These are phyloP conservation scores for Lactifluus piperatus DNA, from an alignment of 768 basidiomycete genomes.

Conservation along the genomic window DNA sequence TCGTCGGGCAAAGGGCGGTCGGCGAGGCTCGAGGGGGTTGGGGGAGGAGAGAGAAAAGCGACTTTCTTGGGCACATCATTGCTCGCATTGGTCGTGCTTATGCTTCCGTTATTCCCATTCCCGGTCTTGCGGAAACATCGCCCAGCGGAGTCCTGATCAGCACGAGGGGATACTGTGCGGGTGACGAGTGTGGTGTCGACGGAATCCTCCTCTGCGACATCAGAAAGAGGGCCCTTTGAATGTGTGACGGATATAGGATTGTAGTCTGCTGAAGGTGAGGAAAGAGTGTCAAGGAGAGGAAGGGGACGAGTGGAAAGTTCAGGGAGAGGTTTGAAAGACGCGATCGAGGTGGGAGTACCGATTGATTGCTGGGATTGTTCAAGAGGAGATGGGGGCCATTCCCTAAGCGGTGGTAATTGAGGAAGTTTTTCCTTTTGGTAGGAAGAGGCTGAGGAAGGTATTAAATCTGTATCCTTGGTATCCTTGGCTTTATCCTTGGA, in stretches of 20 bases:
- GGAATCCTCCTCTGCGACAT: slow-evolving; percentile 18
- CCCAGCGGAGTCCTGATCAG: slow-evolving; percentile 29
- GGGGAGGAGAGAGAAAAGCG: slow-evolving; percentile 77
- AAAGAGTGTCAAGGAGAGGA: slow-evolving; percentile 39
- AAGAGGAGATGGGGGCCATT: slow-evolving; percentile 51
- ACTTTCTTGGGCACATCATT: slow-evolving; percentile 73
- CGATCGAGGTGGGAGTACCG: slow-evolving; percentile 31
- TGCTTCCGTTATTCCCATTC: slow-evolving; percentile 31
- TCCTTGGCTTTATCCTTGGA: slow-evolving; percentile 56
- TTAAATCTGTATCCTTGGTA: slow-evolving; percentile 29
- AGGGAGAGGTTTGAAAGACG: slow-evolving; percentile 63
- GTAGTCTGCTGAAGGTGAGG: slow-evolving; percentile 27
- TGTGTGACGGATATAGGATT: slow-evolving; percentile 14
- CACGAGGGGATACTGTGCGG: slow-evolving; percentile 15
- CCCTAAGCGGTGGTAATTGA: slow-evolving; percentile 48
- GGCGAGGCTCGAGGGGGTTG: slow-evolving; percentile 45
- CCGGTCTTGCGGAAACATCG: slow-evolving; percentile 34
- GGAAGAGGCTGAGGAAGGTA: slow-evolving; percentile 17
- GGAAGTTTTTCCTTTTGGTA: slow-evolving; percentile 50
- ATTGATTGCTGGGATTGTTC: slow-evolving; percentile 18
- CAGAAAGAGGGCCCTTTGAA: slow-evolving; percentile 22
- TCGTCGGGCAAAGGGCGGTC: slow-evolving; percentile 47
- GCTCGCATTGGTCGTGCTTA: slow-evolving; percentile 22
- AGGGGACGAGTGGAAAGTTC: slow-evolving; percentile 47
- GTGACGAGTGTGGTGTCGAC: slow-evolving; percentile 16